phyloP scores from a whole-genome alignment of 257 asterid species.

The Solanum pennellii region DNA sequence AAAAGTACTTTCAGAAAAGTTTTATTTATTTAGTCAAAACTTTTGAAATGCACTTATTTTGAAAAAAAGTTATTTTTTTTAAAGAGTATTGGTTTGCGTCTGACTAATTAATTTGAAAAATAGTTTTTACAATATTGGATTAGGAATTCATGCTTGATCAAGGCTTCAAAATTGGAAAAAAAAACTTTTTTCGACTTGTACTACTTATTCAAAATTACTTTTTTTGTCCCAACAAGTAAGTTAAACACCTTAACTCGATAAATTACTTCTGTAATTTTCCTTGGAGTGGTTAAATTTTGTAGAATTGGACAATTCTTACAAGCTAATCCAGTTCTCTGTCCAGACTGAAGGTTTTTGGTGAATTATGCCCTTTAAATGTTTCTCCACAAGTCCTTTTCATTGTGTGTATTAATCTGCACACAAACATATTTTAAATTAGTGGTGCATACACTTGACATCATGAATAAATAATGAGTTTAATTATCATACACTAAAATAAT shows the following conservation, averaged over 20 bases:
- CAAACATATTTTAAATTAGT: too few species aligned
- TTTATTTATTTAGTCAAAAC: too few species aligned
- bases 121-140: background rate
- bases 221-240: too few species aligned
- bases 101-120: background rate
- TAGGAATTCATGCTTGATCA: background rate
- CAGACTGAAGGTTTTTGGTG: constrained; percentile 88
- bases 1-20: too few species aligned
- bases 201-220: too few species aligned
- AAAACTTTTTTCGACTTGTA: too few species aligned
- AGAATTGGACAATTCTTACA: constrained; percentile 26
- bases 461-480: background rate
- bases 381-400: constrained; percentile 66
- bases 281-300: background rate
- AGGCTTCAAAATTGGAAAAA: background rate
- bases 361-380: constrained; percentile 73
- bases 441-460: background rate
- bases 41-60: background rate
- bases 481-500: background rate
- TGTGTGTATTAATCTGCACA: constrained; percentile 76
- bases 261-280: background rate
- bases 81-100: background rate
- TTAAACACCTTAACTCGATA: background rate
- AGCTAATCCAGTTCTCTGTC: constrained; percentile 96
- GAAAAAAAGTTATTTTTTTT: background rate